These are phyloP conservation scores for Huntiella savannae DNA, from an alignment of 2,329 filamentous ascomycete genomes.

Conservation along the genomic window DNA sequence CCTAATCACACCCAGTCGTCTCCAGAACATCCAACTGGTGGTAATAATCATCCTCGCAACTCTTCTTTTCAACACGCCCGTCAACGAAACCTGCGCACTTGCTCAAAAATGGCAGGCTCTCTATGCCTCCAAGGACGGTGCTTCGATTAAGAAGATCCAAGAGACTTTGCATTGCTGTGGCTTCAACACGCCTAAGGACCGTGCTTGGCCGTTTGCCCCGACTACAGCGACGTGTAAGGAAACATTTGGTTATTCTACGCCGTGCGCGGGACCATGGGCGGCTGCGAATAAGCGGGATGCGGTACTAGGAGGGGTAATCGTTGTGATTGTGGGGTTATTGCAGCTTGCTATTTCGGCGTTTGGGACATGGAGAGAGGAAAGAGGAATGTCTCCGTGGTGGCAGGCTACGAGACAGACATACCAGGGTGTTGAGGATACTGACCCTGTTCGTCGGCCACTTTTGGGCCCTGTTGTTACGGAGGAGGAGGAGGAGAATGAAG, in stretches of 20 bases:
- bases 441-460: not conserved
- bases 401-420: not conserved
- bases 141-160: slow-evolving; percentile 39
- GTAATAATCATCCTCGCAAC: slow-evolving; percentile 22
- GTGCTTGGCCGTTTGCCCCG: slow-evolving; percentile 40
- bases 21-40: slow-evolving; percentile 1
- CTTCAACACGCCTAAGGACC: slow-evolving; percentile 35
- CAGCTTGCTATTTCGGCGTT: not conserved
- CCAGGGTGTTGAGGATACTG: not conserved
- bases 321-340: not conserved
- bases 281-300: not conserved
- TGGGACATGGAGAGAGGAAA: not conserved
- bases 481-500: not conserved
- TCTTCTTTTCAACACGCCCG: slow-evolving; percentile 18
- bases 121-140: slow-evolving; percentile 25
- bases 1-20: not conserved
- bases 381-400: not conserved
- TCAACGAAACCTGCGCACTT: slow-evolving; percentile 11
- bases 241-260: not conserved
- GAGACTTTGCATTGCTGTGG: slow-evolving; percentile 50
- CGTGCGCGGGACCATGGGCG: not conserved
- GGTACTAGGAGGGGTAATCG: not conserved
- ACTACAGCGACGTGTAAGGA: slow-evolving; percentile 23
- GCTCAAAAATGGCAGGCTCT: slow-evolving; percentile 14
- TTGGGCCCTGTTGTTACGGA: not conserved